Conservation (phyloP, 2,329 filamentous ascomycete species). For the Pseudonectria buxi region DNA sequence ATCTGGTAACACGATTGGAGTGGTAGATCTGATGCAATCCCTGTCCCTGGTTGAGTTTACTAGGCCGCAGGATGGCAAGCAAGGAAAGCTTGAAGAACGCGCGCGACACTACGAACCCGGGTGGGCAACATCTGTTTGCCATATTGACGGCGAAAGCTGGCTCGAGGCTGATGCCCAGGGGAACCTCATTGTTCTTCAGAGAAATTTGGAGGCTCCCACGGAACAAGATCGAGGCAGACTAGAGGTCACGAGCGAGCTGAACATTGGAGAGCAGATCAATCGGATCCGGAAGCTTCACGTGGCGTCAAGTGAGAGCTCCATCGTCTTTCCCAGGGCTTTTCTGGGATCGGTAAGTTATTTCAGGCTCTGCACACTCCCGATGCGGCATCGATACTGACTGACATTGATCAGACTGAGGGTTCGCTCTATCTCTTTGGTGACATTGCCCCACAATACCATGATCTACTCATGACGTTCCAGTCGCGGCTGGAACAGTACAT, state of each 20-base stretch:
- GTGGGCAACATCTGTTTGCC: conserved; percentile 74
- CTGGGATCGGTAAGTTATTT: conserved; percentile 68
- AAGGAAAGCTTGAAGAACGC: conserved; percentile 62
- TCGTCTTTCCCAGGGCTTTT: conserved; percentile 77
- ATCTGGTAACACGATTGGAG: conserved; percentile 66
- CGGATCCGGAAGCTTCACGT: conserved; percentile 71
- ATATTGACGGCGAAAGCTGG: conserved; percentile 67
- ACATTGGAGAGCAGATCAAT: conserved; percentile 90
- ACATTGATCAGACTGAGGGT: conserved; percentile 64
- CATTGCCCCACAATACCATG: conserved; percentile 64
- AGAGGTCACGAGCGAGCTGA: conserved; percentile 71
- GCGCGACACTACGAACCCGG: conserved; percentile 74
- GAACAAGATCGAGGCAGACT: conserved; percentile 65
- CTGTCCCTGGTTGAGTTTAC: conserved; percentile 70
- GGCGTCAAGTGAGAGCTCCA: conserved; percentile 53
- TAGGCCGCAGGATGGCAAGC: conserved; percentile 47
- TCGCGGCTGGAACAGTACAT: conserved; percentile 60
- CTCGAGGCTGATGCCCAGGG: conserved; percentile 81
- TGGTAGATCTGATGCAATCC: conserved; percentile 93
- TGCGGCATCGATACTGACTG: conserved; percentile 9
- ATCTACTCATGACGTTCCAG: conserved; percentile 79
- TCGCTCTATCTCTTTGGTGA: conserved; percentile 84
- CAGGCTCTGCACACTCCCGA: not conserved
- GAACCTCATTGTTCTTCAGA: conserved; percentile 74
- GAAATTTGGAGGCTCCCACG: conserved; percentile 66